These are phyloP conservation scores for Scortechinia acanthostroma DNA, from an alignment of 2,329 filamentous ascomycete genomes.

Conservation along the genomic window DNA sequence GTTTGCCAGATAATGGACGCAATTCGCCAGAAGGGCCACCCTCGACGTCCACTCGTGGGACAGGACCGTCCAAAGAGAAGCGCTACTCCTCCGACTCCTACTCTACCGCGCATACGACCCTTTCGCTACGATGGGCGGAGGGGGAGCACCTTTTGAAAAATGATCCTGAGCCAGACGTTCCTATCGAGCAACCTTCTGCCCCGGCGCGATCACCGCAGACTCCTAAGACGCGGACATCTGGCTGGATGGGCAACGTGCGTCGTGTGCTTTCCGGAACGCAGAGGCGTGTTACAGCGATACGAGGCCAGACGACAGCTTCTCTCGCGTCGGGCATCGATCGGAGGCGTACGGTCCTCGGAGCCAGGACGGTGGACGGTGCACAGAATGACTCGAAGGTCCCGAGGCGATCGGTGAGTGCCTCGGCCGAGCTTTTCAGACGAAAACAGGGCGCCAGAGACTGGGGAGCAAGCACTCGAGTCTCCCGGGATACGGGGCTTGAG, in stretches of 20 bases:
- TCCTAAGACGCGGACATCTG: not conserved
- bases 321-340: not conserved
- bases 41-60: too few species aligned
- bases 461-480: not conserved
- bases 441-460: not conserved
- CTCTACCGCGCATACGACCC: conserved; percentile 36
- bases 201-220: not conserved
- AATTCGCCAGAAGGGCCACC: too few species aligned
- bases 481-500: too few species aligned
- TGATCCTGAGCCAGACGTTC: not conserved
- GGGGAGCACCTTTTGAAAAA: conserved; percentile 40
- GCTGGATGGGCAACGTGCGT: not conserved
- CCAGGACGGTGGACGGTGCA: not conserved
- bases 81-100: conserved; percentile 36
- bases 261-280: not conserved
- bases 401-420: not conserved
- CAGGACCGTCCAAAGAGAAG: too few species aligned
- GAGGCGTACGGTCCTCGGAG: not conserved
- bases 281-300: too few species aligned
- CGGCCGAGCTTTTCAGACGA: not conserved
- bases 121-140: conserved; percentile 38
- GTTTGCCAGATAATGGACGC: too few species aligned
- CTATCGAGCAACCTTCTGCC: not conserved
- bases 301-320: not conserved
- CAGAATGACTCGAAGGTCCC: not conserved